phyloP scores from a whole-genome alignment of 202 grass and related monocot genomes.

The Schoenoplectus tabernaemontani region DNA sequence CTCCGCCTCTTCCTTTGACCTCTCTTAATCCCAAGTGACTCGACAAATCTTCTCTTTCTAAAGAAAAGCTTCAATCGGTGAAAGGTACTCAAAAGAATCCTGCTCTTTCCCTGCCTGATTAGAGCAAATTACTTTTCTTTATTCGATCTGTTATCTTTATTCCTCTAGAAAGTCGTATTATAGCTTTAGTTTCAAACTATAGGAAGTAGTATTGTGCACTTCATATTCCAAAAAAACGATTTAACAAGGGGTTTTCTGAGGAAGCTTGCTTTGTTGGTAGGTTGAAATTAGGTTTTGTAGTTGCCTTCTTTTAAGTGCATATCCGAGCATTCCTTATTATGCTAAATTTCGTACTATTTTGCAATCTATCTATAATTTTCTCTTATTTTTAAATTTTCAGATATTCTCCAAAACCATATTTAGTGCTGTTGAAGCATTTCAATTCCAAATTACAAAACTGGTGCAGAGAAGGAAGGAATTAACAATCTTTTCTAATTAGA shows the following conservation, averaged over 20 bases:
- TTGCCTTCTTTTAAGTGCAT: neutral
- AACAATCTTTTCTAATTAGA: neutral
- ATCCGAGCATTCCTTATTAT: constrained; percentile 5
- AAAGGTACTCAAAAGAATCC: constrained; percentile 6
- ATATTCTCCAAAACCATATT: neutral
- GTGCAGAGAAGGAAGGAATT: neutral
- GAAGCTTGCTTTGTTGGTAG: neutral
- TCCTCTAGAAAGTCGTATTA: neutral
- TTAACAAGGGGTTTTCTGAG: neutral
- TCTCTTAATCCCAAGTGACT: neutral
- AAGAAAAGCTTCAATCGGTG: constrained; percentile 6
- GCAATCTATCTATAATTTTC: neutral
- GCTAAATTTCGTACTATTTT: neutral
- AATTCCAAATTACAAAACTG: neutral
- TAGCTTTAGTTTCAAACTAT: neutral
- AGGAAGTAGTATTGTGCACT: neutral
- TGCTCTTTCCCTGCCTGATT: neutral
- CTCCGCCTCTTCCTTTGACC: neutral
- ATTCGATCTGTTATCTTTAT: constrained; percentile 3
- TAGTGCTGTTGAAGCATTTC: neutral
- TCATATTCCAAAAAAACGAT: neutral
- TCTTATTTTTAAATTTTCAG: neutral
- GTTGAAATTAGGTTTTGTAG: constrained; percentile 19
- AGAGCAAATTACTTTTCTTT: neutral
- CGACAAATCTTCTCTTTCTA: constrained; percentile 12